Evolutionary conservation across 192 early-diverging fungal genomes (phyloP), one percentile per base, ranked within the genome.

Genomic region (Coemansia sp.): DNA sequence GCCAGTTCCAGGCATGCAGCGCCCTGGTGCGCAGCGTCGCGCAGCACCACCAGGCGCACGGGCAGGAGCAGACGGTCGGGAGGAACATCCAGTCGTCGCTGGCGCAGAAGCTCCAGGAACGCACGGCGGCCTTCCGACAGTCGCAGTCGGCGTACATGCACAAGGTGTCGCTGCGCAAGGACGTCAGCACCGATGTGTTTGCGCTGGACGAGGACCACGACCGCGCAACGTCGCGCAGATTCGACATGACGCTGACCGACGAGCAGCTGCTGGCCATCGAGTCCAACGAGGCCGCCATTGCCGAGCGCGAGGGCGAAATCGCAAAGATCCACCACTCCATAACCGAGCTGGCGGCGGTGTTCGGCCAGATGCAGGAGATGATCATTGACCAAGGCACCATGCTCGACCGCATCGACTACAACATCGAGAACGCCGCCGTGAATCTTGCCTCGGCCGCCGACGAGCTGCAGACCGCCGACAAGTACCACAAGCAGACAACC

Each of bases 381-480:
- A 90, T 99, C 19, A 95, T 99, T 69, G 97, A 98, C 77, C 97
- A 99, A 76, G 97, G 97, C 14, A 94, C 97, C 6, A 74, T 99
- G 64, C 85, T 99, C 22, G 97, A 99, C 81, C 87, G 97, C 37
- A 98, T 99, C 64, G 97, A 99, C 77, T 99, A 90, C 77, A 98
- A 99, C 71, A 89, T 99, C 63, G 97, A 98, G 69, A 89, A 91
- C 64, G 89, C 91, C 9, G 86, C 75, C 16, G 84, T 91, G 38
- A 85, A 93, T 67, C 84, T 95, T n/a, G 88, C 94, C 65, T 83
- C 89, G 5, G 97, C 94, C 5, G 91, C 91, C 50, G 88, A 88
- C 46, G 89, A 98, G 74, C 86, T 98, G 55, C 84, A 89, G 54
- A 75, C 91, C 85, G 94, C 88, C 16, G 87, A 88, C 44, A 85